Evolutionary conservation across 768 basidiomycete species (phyloP).

Genomic region (Lactifluus volemus): DNA sequence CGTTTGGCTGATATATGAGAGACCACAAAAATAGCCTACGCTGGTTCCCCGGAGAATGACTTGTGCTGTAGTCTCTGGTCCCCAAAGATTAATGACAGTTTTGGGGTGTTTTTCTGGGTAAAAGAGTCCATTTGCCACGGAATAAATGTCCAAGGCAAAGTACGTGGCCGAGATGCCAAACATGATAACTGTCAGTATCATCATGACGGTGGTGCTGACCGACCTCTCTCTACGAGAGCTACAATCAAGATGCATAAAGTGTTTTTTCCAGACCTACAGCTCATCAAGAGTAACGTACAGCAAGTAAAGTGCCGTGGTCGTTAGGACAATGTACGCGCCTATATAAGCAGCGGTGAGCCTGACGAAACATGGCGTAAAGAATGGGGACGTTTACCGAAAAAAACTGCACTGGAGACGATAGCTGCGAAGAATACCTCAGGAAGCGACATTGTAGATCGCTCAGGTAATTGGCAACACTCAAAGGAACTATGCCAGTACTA

Average conservation of each 20-base stretch:
- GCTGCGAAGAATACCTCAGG: neutral
- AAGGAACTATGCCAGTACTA: no score
- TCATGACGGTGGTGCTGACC: neutral
- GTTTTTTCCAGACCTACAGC: neutral
- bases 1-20: neutral
- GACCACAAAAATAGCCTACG: neutral
- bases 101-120: neutral
- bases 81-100: neutral
- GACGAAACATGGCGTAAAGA: neutral
- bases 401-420: neutral
- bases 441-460: neutral
- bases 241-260: neutral
- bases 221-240: slow-evolving; percentile 9
- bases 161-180: slow-evolving; percentile 7
- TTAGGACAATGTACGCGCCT: slow-evolving; percentile 9
- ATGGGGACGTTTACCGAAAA: slow-evolving; percentile 3
- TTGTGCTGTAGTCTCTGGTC: neutral
- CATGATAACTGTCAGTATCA: slow-evolving; percentile 8
- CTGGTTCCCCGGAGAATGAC: slow-evolving; percentile 1
- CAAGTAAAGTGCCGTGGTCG: slow-evolving; percentile 3
- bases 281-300: slow-evolving; percentile 2
- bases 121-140: slow-evolving; percentile 2
- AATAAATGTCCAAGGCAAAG: slow-evolving; percentile 2
- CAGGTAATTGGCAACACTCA: no score
- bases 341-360: neutral